Percentiles rank a stretch among this genome's conserved stretches.
These are phyloP conservation scores for Pseudopyrenochaeta lycopersici DNA, from an alignment of 2,329 filamentous ascomycete genomes.

Conservation along the genomic window DNA sequence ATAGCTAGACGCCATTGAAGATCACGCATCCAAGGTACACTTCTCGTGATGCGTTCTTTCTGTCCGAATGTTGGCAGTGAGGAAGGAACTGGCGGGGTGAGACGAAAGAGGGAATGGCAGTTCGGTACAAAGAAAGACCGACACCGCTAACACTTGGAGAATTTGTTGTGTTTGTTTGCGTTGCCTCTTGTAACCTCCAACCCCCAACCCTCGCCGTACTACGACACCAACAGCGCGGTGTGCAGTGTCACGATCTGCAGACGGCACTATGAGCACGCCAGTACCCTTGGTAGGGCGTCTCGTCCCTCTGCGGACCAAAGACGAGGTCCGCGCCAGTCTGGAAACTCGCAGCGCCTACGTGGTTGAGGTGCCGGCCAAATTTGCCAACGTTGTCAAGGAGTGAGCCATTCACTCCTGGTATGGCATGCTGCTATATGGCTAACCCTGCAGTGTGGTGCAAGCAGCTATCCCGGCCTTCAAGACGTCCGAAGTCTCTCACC, in stretches of 20 bases:
- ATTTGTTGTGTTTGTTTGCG: conserved; percentile 15
- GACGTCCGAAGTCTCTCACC: conserved; percentile 61
- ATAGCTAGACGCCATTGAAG: no score
- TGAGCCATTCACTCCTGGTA: conserved; percentile 55
- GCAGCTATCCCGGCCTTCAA: conserved; percentile 55
- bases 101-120: conserved; percentile 3
- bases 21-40: no score
- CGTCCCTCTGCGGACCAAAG: conserved; percentile 58
- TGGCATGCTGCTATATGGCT: conserved; percentile 22
- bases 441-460: conserved; percentile 55
- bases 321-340: conserved; percentile 58
- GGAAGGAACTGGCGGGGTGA: conserved; percentile 2
- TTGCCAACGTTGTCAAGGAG: conserved; percentile 77
- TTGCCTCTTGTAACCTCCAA: not conserved
- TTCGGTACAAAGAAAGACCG: conserved; percentile 13
- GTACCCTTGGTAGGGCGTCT: conserved; percentile 33
- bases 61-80: not conserved
- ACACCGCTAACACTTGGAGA: conserved; percentile 15
- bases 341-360: conserved; percentile 72
- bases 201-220: no score
- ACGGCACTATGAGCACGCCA: conserved; percentile 36
- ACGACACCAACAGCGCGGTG: conserved; percentile 1
- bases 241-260: conserved; percentile 11
- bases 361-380: conserved; percentile 75
- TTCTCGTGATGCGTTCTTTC: conserved; percentile 1